phyloP scores from a whole-genome alignment of 768 basidiomycete genomes.

The Serendipita vermifera region DNA sequence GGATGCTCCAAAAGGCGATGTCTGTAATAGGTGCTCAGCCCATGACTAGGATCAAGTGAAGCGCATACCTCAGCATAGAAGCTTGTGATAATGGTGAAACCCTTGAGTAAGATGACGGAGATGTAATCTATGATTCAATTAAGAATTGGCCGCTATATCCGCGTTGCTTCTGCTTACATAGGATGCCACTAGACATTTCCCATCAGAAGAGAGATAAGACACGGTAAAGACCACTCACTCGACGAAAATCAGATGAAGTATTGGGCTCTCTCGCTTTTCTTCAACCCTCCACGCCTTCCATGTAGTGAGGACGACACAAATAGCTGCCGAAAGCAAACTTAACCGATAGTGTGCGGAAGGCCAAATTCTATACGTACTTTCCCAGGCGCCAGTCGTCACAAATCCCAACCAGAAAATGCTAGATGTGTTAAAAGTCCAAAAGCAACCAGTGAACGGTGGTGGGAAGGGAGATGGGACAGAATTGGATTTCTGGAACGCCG shows the following conservation, averaged over 20 bases:
- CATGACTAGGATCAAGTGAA: not conserved
- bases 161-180: not conserved
- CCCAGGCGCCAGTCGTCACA: constrained; percentile 1
- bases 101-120: constrained; percentile 1
- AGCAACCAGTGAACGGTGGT: not conserved
- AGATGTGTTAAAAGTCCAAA: not conserved
- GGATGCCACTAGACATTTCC: not conserved
- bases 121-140: not conserved
- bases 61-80: not conserved
- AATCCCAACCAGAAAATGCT: not conserved
- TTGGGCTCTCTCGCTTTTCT: not conserved
- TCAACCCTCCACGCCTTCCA: constrained; percentile 4
- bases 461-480: not conserved
- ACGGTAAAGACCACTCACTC: not conserved
- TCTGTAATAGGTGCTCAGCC: not conserved
- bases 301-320: constrained; percentile 1
- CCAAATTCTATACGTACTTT: not conserved
- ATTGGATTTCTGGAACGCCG: not conserved
- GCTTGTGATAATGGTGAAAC: not conserved
- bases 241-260: not conserved
- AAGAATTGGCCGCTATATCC: not conserved
- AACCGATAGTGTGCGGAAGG: not conserved
- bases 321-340: not conserved
- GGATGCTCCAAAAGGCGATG: not conserved
- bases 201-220: not conserved